Conservation (phyloP, 192 early-diverging fungal genomes). For the Lunasporangiospora selenospora region DNA sequence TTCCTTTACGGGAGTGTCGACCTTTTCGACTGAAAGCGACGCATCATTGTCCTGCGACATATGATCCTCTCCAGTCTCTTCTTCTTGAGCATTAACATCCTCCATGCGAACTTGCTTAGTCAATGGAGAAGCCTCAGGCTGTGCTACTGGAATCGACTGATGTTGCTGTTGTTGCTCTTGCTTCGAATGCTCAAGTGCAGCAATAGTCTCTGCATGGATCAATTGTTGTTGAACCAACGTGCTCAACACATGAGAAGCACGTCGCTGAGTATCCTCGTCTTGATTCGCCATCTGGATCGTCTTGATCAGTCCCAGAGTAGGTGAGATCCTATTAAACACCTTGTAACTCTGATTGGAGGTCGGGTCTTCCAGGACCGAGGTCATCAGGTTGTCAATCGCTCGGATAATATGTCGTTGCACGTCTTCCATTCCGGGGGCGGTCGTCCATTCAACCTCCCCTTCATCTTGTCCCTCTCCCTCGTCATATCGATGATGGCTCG, state of each 20-base stretch:
- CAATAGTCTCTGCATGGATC: conserved; percentile 23
- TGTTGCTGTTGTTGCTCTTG: not conserved
- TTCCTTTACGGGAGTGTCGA: too few species aligned
- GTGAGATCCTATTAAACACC: conserved; percentile 35
- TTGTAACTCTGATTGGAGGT: conserved; percentile 26
- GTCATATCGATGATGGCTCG: conserved; percentile 20
- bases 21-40: too few species aligned
- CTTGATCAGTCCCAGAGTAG: conserved; percentile 47
- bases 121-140: too few species aligned
- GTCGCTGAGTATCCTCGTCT: conserved; percentile 49
- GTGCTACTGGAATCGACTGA: too few species aligned
- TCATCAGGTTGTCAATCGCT: conserved; percentile 62
- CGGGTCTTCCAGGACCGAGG: conserved; percentile 30
- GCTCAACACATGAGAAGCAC: conserved; percentile 46
- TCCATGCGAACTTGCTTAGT: too few species aligned
- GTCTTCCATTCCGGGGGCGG: conserved; percentile 46
- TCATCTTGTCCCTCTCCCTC: not conserved
- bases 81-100: too few species aligned
- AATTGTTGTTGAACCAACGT: conserved; percentile 33
- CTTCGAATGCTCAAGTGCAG: too few species aligned
- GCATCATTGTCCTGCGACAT: too few species aligned
- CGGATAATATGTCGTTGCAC: conserved; percentile 61
- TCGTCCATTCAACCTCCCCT: conserved; percentile 34
- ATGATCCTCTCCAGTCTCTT: too few species aligned
- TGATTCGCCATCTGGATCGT: conserved; percentile 41